phyloP scores from a whole-genome alignment of 2,329 filamentous ascomycete genomes.

The Cadophora sp. region DNA sequence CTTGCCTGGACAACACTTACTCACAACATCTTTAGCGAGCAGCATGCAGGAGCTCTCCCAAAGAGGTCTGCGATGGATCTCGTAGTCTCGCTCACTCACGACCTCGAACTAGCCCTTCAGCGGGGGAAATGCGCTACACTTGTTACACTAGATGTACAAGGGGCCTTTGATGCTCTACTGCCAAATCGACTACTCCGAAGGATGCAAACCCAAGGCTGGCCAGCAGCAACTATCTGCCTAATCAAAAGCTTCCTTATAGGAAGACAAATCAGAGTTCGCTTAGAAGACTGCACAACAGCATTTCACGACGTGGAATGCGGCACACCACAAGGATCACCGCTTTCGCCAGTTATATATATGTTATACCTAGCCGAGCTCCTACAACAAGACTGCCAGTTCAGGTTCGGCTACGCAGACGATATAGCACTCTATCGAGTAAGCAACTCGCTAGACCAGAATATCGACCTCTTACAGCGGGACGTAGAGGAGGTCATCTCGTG shows the following conservation, averaged over 20 bases:
- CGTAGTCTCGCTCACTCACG: neutral
- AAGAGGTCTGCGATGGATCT: neutral
- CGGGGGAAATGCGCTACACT: neutral
- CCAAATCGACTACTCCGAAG: neutral
- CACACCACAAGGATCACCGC: neutral
- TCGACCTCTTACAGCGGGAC: neutral
- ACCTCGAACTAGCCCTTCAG: neutral
- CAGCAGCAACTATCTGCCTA: neutral
- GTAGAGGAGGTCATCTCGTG: neutral
- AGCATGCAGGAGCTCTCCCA: neutral
- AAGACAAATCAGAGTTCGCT: neutral
- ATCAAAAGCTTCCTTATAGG: neutral
- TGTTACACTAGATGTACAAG: neutral
- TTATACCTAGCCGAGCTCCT: neutral
- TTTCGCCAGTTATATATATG: neutral
- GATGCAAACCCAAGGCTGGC: neutral
- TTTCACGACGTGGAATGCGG: neutral
- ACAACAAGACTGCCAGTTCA: neutral
- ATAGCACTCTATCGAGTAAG: neutral
- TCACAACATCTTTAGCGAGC: neutral
- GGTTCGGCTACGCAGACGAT: neutral
- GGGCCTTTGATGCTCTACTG: slow-evolving; percentile 3
- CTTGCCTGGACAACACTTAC: neutral
- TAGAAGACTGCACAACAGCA: neutral
- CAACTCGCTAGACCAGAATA: neutral